These are phyloP conservation scores for Astragalus membranaceus DNA, from an alignment of 306 rosid genomes.

Conservation along the genomic window DNA sequence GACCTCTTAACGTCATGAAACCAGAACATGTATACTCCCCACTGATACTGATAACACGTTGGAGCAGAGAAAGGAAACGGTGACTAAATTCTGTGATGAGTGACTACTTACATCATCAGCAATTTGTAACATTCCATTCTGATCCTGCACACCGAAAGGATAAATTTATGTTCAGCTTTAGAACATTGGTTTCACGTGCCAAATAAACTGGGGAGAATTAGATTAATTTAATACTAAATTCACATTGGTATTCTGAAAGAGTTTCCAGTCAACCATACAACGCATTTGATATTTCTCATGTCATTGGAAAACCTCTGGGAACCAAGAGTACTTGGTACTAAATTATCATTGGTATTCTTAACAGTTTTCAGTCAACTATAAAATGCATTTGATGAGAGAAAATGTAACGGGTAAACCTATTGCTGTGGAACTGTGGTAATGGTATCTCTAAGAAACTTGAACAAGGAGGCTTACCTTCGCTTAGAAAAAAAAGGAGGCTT, in stretches of 20 bases:
- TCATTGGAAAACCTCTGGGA: background rate
- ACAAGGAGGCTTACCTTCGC: slow-evolving; percentile 29
- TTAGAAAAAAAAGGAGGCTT: slow-evolving; percentile 20
- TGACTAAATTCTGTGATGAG: background rate
- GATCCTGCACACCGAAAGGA: slow-evolving; percentile 51
- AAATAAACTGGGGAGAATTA: background rate
- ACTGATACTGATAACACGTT: background rate
- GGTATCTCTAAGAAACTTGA: slow-evolving; percentile 9
- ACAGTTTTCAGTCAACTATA: slow-evolving; percentile 8
- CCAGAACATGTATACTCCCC: background rate
- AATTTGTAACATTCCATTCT: slow-evolving; percentile 64
- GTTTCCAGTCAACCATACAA: slow-evolving; percentile 8
- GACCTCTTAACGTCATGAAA: background rate
- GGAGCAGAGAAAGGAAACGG: background rate
- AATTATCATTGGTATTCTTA: background rate
- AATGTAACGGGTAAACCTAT: background rate
- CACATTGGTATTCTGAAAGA: background rate
- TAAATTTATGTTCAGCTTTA: slow-evolving; percentile 7
- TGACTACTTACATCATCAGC: slow-evolving; percentile 80
- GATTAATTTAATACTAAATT: background rate
- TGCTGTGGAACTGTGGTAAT: background rate
- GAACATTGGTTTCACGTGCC: background rate
- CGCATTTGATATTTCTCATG: background rate
- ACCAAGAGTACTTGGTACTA: background rate
- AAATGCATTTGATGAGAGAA: background rate